phyloP scores from a whole-genome alignment of 305 asterid genomes.

The Fraxinus baroniana region DNA sequence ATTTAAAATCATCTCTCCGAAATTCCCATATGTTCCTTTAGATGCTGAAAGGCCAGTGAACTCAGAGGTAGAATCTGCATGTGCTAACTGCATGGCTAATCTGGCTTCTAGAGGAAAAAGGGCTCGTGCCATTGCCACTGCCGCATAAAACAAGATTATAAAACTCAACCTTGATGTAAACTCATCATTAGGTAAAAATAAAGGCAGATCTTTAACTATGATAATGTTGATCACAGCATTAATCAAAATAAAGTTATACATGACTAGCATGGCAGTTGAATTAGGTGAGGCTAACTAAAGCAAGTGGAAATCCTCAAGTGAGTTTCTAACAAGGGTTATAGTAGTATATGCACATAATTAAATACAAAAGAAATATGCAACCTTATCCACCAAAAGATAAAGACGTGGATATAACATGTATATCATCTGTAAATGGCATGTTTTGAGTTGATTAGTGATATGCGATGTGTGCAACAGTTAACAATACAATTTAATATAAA shows the following conservation, averaged over 20 bases:
- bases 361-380: constrained; percentile 10
- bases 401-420: not conserved
- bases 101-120: constrained; percentile 73
- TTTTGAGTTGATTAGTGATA: not conserved
- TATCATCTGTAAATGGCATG: constrained; percentile 21
- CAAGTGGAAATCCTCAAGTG: not conserved
- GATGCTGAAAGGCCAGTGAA: constrained; percentile 63
- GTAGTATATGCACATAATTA: not conserved
- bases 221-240: not conserved
- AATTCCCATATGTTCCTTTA: constrained; percentile 41
- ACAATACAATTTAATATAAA: not conserved
- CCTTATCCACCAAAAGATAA: not conserved
- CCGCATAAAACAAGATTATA: not conserved
- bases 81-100: constrained; percentile 78
- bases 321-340: not conserved
- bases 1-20: constrained; percentile 63
- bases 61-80: constrained; percentile 64
- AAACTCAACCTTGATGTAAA: not conserved
- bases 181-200: not conserved
- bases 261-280: constrained; percentile 10
- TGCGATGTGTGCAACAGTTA: not conserved
- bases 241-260: not conserved
- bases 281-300: not conserved
- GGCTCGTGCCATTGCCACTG: constrained; percentile 86
- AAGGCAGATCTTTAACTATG: not conserved